phyloP scores from a whole-genome alignment of 106 monocot species.

The Allium fistulosum region DNA sequence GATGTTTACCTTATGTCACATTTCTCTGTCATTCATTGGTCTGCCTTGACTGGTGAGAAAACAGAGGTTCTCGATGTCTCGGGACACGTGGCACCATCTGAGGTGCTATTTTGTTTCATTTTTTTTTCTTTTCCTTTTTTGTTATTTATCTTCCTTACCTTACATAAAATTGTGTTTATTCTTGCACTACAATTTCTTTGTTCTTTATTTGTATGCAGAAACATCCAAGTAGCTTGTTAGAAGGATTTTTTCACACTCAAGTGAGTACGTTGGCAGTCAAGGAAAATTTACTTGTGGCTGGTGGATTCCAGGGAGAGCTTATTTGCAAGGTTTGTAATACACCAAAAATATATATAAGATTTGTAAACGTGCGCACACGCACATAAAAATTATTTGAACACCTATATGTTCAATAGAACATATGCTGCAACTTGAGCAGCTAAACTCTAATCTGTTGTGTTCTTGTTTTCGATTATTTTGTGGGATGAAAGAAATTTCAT shows the following conservation, averaged over 20 bases:
- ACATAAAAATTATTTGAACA: too few relatives aligned
- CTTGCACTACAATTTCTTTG: not conserved
- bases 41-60: conserved; percentile 25
- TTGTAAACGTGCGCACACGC: too few relatives aligned
- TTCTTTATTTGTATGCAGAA: conserved; percentile 18
- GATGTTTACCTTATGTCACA: conserved; percentile 27
- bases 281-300: conserved; percentile 41
- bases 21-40: conserved; percentile 42
- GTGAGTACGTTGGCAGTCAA: conserved; percentile 31
- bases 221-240: conserved; percentile 39
- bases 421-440: too few relatives aligned
- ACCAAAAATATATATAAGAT: too few relatives aligned
- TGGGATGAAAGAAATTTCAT: too few relatives aligned
- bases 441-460: too few relatives aligned
- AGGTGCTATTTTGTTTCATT: conserved; percentile 15
- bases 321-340: conserved; percentile 29
- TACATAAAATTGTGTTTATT: conserved; percentile 1
- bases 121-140: not conserved
- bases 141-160: not conserved
- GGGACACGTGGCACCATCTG: conserved; percentile 42
- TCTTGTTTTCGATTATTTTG: too few relatives aligned
- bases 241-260: conserved; percentile 37
- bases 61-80: conserved; percentile 33
- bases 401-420: too few relatives aligned
- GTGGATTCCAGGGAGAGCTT: conserved; percentile 48